Evolutionary conservation across 768 basidiomycete genomes (phyloP), one percentile per base, ranked within the genome.

Genomic region (Mycena belliarum): DNA sequence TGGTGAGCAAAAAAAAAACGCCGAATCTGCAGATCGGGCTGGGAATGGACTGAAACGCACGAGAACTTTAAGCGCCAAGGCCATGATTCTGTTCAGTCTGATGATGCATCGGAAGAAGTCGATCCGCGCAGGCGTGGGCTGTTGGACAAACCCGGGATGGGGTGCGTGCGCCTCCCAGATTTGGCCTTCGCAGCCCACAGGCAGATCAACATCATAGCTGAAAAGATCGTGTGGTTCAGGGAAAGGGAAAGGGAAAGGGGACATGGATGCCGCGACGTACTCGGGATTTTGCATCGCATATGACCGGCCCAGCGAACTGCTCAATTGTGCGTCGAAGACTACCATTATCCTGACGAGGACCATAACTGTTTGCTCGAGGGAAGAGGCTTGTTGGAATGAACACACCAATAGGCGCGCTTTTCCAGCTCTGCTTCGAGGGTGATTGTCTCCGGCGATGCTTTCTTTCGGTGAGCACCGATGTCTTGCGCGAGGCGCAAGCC

Each of bases 401-500:
- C 12, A 32, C 1, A 49, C 55, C 76, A 77, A 60, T 74, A 77
- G 3, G 73, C 71, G 14, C 76, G 74, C 53, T 80, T 82, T 73
- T 79, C 82, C 29, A 82, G 66, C 63, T 86, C 83, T 33, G 79
- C 71, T 55, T 85, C 81, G 3, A 69, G 54, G 8, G 69, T 55
- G 4, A 66, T 16, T 25, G 58, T 35, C 4, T 9, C 37, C 6
- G 53, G 61, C 43, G 72, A 73, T 18, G 63, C n/a, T n/a, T 75
- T 57, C 69, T 15, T 21, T 21, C 52, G 74, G 45, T 85, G 83
- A 28, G 28, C 69, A 37, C 63, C 55, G 9, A 57, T 43, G 12
- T 57, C 56, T 12, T 46, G 42, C 1, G 18, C 44, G 9, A 57
- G 21, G 1, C 49, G 49, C 18, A 57, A 45, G 8, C 49, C 56